phyloP scores from a whole-genome alignment of 1,139 yeast species.

The Taphrina confusa region DNA sequence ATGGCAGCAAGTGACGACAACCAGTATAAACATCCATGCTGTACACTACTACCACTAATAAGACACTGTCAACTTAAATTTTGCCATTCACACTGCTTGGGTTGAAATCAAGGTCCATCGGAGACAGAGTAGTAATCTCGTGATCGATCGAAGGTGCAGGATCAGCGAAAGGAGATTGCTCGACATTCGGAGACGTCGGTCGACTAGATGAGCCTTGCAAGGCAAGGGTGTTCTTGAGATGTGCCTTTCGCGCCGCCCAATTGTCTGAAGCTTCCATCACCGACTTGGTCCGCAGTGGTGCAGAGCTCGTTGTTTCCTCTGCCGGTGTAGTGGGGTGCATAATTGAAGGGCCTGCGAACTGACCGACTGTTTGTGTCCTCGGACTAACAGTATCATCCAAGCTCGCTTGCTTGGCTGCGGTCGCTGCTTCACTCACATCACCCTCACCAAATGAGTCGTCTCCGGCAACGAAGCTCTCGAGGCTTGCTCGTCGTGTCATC shows the following conservation, averaged over 20 bases:
- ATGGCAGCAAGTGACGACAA: too few relatives aligned
- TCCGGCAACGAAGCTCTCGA: conserved; percentile 27
- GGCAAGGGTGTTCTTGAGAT: conserved; percentile 31
- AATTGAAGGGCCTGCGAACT: too few relatives aligned
- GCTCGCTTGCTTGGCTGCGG: neutral
- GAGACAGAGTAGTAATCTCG: conserved; percentile 18
- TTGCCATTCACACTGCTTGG: neutral
- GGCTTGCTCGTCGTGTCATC: neutral
- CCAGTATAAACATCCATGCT: too few relatives aligned
- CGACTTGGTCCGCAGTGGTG: conserved; percentile 21
- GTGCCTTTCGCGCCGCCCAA: conserved; percentile 32
- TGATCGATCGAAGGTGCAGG: conserved; percentile 7
- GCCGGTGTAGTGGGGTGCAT: neutral
- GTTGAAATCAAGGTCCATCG: conserved; percentile 21
- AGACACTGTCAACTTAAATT: neutral
- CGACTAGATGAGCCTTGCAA: neutral
- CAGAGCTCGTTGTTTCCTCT: neutral
- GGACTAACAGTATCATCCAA: neutral
- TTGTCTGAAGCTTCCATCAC: conserved; percentile 23
- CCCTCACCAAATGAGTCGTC: conserved; percentile 30
- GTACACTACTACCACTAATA: conserved; percentile 6
- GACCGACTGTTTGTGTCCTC: neutral
- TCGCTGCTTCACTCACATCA: neutral
- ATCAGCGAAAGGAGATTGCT: conserved; percentile 26
- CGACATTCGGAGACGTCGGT: conserved; percentile 24